A percentile compares a stretch with the other conserved stretches of the same genome.
Conservation (phyloP, 345 rosid genomes). For the Lepidium africanum region DNA sequence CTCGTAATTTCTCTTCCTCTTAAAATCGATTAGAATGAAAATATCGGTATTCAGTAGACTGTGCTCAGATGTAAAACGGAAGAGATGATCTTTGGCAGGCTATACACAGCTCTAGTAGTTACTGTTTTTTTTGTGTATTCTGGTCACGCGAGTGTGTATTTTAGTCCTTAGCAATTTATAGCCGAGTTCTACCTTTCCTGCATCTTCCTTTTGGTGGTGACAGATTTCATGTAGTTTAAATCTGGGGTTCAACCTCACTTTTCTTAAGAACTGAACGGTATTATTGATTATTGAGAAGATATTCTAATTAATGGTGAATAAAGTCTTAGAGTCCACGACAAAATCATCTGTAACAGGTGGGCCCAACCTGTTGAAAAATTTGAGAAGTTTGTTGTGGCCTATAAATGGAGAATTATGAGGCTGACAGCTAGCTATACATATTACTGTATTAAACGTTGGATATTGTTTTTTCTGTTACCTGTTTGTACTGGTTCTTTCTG, state of each 20-base stretch:
- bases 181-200: neutral
- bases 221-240: neutral
- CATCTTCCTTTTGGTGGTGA: neutral
- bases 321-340: constrained; percentile 25
- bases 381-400: constrained; percentile 21
- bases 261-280: constrained; percentile 10
- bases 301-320: constrained; percentile 8
- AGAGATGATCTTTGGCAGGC: neutral
- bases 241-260: neutral
- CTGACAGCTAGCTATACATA: constrained; percentile 25
- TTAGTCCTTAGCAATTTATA: neutral
- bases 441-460: constrained; percentile 9
- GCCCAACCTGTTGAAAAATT: constrained; percentile 12
- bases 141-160: neutral
- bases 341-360: constrained; percentile 26
- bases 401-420: neutral
- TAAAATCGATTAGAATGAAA: neutral
- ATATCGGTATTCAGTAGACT: neutral
- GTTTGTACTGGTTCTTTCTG: constrained; percentile 12
- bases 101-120: neutral
- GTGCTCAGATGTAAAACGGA: neutral
- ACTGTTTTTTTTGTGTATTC: neutral
- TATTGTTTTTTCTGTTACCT: constrained; percentile 5
- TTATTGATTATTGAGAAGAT: constrained; percentile 11
- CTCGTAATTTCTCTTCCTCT: constrained; percentile 3